Percentiles rank a stretch among this genome's conserved stretches.
These are phyloP conservation scores for Pistacia atlantica DNA, from an alignment of 345 rosid species.

Conservation along the genomic window DNA sequence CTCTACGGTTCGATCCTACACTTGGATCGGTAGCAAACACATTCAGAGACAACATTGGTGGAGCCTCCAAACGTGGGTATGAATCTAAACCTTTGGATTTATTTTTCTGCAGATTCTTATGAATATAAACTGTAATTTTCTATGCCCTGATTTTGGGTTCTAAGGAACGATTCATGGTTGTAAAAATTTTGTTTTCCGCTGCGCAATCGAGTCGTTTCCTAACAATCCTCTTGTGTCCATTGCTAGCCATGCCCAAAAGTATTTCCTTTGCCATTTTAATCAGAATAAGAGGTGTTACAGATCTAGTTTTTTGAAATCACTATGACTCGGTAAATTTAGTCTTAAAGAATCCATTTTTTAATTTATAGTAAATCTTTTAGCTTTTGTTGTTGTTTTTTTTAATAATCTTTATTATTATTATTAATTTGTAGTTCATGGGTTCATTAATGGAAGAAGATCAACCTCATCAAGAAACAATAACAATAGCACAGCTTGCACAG, in stretches of 20 bases:
- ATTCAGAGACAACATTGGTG: too few species aligned
- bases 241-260: constrained; percentile 86
- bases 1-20: too few species aligned
- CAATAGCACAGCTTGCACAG: constrained; percentile 15
- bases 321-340: constrained; percentile 39
- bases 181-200: too few species aligned
- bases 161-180: too few species aligned
- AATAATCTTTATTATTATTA: not conserved
- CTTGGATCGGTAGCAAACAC: too few species aligned
- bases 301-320: constrained; percentile 43
- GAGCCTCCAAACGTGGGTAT: too few species aligned
- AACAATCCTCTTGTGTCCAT: too few species aligned
- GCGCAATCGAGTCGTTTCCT: too few species aligned
- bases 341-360: not conserved
- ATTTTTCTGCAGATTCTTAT: too few species aligned
- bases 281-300: constrained; percentile 61
- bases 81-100: too few species aligned
- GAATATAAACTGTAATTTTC: too few species aligned
- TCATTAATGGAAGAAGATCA: constrained; percentile 48
- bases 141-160: too few species aligned
- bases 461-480: constrained; percentile 23
- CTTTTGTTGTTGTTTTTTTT: not conserved
- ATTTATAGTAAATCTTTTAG: not conserved
- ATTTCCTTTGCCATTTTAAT: constrained; percentile 65
- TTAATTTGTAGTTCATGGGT: constrained; percentile 33